Evolutionary conservation across 2,329 filamentous ascomycete species (phyloP), one percentile per base, ranked within the genome.

Genomic region (Didymella glomerata): DNA sequence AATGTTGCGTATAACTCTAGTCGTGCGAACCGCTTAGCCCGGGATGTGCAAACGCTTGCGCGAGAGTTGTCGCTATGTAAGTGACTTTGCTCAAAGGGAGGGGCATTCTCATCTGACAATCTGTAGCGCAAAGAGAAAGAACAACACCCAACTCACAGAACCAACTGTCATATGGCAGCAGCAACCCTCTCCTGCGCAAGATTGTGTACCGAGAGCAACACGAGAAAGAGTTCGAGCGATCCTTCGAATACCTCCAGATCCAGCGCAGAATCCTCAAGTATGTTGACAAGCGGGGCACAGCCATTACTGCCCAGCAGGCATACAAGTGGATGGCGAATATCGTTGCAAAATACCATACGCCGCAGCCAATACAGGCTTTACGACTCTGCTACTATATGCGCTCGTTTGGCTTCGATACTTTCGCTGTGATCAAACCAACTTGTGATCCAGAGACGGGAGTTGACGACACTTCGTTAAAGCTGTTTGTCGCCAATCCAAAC

Each of bases 381-480:
- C 57, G 62, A 4, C 52, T 73, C 1, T 73, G 71, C 66, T 74
- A 73, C 63, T 75, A 73, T 54, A 72, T 75, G 70, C 70, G 72
- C 48, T 63, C 60, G 1, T 55, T 63, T 3, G 64, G 66, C 28
- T 68, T 68, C 52, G 63, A 70, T 22, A 69, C 66, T 2, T 73
- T 66, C 40, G 63, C 61, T 2, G 36, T 25, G 28, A 14, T 71
- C 49, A 56, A 52, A n/a, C 51, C 18, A 42, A 10, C 9, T 2
- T 5, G 1, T 10, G n/a, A 46, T 42, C 22, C 48, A 20, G 13
- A 8, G 4, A 28, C 4, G 2, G 22, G 22, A 7, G 11, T 10
- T 20, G 32, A 42, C 13, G 36, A 7, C 6, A 22, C 28, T 6
- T 13, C 22, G 25, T 18, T 73, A 16, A 30, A 22, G 5, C 49